Evolutionary conservation across 257 asterid genomes (phyloP).

Genomic region (Scutellaria galericulata): DNA sequence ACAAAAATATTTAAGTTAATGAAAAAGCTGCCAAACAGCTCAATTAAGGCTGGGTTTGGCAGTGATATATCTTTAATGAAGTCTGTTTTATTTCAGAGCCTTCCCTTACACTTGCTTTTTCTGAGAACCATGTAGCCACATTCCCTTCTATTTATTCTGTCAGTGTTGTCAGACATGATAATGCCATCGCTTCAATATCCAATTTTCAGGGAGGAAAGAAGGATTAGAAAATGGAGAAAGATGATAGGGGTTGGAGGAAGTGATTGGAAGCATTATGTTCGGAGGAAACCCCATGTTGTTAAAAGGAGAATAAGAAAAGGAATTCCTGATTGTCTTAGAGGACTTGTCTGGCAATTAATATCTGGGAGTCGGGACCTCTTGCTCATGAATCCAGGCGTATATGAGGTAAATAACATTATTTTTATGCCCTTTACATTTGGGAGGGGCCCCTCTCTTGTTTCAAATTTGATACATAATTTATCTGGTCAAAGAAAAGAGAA

Average conservation of each 20-base stretch:
- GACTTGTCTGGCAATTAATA: constrained; percentile 96
- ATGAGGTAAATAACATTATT: constrained; percentile 69
- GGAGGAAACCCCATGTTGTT: constrained; percentile 94
- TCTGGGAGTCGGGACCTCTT: constrained; percentile 99
- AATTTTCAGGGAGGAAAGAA: constrained; percentile 81
- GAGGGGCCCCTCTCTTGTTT: neutral
- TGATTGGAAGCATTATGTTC: constrained; percentile 95
- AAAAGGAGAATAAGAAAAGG: constrained; percentile 97
- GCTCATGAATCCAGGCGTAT: constrained; percentile 97
- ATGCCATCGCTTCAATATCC: constrained; percentile 21
- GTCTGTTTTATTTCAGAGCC: constrained; percentile 25
- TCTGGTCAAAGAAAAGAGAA: neutral
- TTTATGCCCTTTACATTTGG: constrained; percentile 16
- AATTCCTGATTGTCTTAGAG: constrained; percentile 98
- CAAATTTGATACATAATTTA: constrained; percentile 12
- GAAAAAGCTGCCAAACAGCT: neutral
- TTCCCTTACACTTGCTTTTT: constrained; percentile 6
- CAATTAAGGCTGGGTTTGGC: constrained; percentile 9
- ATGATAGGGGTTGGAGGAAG: constrained; percentile 99
- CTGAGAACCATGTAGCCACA: constrained; percentile 1
- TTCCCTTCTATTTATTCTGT: constrained; percentile 26
- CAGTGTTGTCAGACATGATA: constrained; percentile 26
- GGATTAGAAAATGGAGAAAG: constrained; percentile 95
- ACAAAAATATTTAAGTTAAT: constrained; percentile 1
- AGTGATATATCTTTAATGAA: constrained; percentile 15